Evolutionary conservation across 2,329 filamentous ascomycete genomes (phyloP), one percentile per base, ranked within the genome.

Genomic region (Trichoderma simmonsii): DNA sequence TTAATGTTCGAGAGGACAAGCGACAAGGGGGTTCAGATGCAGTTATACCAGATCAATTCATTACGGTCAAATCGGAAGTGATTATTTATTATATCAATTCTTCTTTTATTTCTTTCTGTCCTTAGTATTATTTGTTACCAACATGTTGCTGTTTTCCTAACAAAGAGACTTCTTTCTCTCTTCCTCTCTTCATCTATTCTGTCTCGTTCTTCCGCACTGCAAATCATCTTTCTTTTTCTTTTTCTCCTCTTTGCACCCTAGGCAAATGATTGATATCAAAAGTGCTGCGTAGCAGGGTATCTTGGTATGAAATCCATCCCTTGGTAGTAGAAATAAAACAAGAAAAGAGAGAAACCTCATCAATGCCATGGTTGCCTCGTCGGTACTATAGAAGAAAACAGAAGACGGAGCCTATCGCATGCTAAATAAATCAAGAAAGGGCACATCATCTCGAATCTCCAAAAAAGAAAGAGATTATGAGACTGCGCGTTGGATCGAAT

Each of bases 211-310:
- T 71, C 48, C 28, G 18, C 43, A 51, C n/a, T 21, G 43, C 43
- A 21, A 21, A 51, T 51, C n/a, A 48, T 48, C 43, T 21, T 60
- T 21, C 36, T 70, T n/a, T 36, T 36, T 18, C 43, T 6, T 39
- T 39, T n/a, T 61, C 61, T 28, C 24, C 30, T 51, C 24, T 51
- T 54, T 70, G 39, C 36, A 62, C 12, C 57, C 39, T 30, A 26
- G 24, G 30, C 14, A 54, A 51, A 54, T 54, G 48, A 34, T 24
- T 48, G 34, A 57, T 18, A 54, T 28, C 21, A 54, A 18, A 71
- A 63, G 39, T 39, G 59, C 36, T 57, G 48, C 21, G 54, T 39
- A 64, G 48, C 30, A 66, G 70, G 70, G 70, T 71, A 71, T 71
- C 68, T 71, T 62, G 32, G 59, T 62, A 71, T 57, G 15, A 59